These are phyloP conservation scores for Raffaelea albimanens DNA, from an alignment of 2,329 filamentous ascomycete species.

Conservation along the genomic window DNA sequence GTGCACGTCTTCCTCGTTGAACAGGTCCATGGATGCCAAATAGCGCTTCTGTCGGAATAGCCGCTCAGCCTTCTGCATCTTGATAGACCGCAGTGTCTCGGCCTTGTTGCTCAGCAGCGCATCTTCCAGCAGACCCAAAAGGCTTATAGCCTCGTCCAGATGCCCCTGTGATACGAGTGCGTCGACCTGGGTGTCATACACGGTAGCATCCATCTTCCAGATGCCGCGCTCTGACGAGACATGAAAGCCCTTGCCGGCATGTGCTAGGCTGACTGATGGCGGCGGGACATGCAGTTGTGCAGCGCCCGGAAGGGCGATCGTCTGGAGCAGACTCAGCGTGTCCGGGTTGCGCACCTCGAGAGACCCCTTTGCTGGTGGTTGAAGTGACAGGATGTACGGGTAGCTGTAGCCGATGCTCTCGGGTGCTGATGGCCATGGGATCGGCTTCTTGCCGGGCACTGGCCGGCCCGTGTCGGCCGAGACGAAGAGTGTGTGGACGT, in stretches of 20 bases:
- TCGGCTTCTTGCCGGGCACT: slow-evolving; percentile 64
- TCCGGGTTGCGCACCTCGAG: slow-evolving; percentile 90
- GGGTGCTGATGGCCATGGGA: slow-evolving; percentile 85
- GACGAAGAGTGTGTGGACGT: slow-evolving; percentile 91
- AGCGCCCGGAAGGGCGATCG: slow-evolving; percentile 70
- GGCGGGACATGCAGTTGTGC: slow-evolving; percentile 84
- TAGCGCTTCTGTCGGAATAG: slow-evolving; percentile 80
- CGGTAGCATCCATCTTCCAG: slow-evolving; percentile 91
- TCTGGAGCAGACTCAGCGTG: slow-evolving; percentile 82
- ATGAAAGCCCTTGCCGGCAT: slow-evolving; percentile 91
- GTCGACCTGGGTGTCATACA: slow-evolving; percentile 83
- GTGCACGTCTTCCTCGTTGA: slow-evolving; percentile 72
- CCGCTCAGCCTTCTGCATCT: slow-evolving; percentile 81
- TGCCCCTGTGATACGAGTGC: slow-evolving; percentile 64
- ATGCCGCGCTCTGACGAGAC: slow-evolving; percentile 85
- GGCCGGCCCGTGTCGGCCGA: slow-evolving; percentile 67
- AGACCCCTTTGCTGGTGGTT: slow-evolving; percentile 55
- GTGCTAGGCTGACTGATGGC: slow-evolving; percentile 85
- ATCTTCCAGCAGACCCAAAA: slow-evolving; percentile 85
- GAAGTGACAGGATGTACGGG: slow-evolving; percentile 83
- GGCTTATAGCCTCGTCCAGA: slow-evolving; percentile 86
- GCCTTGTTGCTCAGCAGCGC: slow-evolving; percentile 77
- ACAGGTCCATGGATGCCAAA: slow-evolving; percentile 77
- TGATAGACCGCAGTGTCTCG: slow-evolving; percentile 71
- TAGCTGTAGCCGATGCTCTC: slow-evolving; percentile 94